Percentiles rank a stretch among this genome's conserved stretches.
Conservation (phyloP, 2,329 filamentous ascomycete genomes). For the Arachnomyces sp. region DNA sequence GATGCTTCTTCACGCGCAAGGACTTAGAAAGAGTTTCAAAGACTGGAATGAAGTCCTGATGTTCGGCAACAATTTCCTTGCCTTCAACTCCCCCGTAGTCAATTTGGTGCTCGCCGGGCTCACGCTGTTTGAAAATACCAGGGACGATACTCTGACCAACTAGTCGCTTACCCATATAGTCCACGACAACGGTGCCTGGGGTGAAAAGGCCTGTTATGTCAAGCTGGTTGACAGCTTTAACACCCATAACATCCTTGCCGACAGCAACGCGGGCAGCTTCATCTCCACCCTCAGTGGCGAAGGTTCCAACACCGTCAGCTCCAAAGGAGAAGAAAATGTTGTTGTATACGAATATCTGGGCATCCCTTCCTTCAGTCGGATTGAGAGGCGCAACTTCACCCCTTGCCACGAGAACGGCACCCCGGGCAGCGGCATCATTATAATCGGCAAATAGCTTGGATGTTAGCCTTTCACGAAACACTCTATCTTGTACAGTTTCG, state of each 20-base stretch:
- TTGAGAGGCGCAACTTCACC: slow-evolving; percentile 92
- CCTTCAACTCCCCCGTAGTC: slow-evolving; percentile 98
- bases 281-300: slow-evolving; percentile 91
- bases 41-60: slow-evolving; percentile 73
- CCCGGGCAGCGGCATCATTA: slow-evolving; percentile 86
- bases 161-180: slow-evolving; percentile 94
- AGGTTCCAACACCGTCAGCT: slow-evolving; percentile 93
- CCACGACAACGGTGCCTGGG: slow-evolving; percentile 89
- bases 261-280: slow-evolving; percentile 94
- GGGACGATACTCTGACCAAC: slow-evolving; percentile 97
- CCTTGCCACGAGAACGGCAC: slow-evolving; percentile 82
- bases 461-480: slow-evolving; percentile 88
- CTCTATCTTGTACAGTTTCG: slow-evolving; percentile 87
- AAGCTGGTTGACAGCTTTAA: slow-evolving; percentile 91
- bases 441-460: slow-evolving; percentile 98
- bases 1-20: slow-evolving; percentile 84
- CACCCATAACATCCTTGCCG: slow-evolving; percentile 90
- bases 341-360: slow-evolving; percentile 98
- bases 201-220: slow-evolving; percentile 93
- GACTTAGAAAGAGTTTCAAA: slow-evolving; percentile 90
- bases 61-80: slow-evolving; percentile 86
- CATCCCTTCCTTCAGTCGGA: slow-evolving; percentile 84
- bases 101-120: slow-evolving; percentile 96
- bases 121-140: slow-evolving; percentile 97
- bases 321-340: slow-evolving; percentile 99